Conservation (phyloP, 2,329 filamentous ascomycete genomes). For the Nemania sp. region DNA sequence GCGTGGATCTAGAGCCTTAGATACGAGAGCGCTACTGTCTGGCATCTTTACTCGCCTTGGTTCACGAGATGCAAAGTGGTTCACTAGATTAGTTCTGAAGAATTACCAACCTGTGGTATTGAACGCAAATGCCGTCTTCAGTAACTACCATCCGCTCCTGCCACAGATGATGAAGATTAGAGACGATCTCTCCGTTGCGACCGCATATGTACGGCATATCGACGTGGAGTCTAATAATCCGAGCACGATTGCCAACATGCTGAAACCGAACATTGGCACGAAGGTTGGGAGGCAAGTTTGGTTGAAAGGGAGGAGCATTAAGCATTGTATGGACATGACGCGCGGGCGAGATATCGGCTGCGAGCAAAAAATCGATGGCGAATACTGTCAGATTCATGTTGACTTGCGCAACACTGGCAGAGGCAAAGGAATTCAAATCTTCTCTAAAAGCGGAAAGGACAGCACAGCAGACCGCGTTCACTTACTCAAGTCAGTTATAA, state of each 20-base stretch:
- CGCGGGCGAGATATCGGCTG: constrained; percentile 66
- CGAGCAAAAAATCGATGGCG: constrained; percentile 83
- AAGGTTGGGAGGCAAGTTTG: constrained; percentile 68
- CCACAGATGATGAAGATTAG: constrained; percentile 72
- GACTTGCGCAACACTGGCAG: constrained; percentile 59
- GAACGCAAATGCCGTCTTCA: constrained; percentile 58
- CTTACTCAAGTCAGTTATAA: constrained; percentile 55
- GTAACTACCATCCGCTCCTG: constrained; percentile 68
- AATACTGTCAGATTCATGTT: constrained; percentile 88
- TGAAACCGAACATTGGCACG: constrained; percentile 60
- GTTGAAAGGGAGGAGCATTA: constrained; percentile 70
- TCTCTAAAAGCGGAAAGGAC: constrained; percentile 90
- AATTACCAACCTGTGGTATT: constrained; percentile 69
- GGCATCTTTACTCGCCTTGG: constrained; percentile 62
- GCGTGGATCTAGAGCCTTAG: constrained; percentile 33
- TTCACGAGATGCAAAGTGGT: constrained; percentile 81
- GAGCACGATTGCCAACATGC: constrained; percentile 31
- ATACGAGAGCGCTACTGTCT: constrained; percentile 53
- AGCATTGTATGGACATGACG: constrained; percentile 71
- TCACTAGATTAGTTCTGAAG: constrained; percentile 79
- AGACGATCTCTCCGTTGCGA: constrained; percentile 65
- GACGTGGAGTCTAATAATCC: constrained; percentile 29
- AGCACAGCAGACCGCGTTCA: constrained; percentile 71
- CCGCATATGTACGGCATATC: constrained; percentile 53
- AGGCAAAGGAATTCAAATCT: constrained; percentile 69